Evolutionary conservation across 306 rosid species (phyloP), one percentile per base, ranked within the genome.

Genomic region (Benincasa hispida): DNA sequence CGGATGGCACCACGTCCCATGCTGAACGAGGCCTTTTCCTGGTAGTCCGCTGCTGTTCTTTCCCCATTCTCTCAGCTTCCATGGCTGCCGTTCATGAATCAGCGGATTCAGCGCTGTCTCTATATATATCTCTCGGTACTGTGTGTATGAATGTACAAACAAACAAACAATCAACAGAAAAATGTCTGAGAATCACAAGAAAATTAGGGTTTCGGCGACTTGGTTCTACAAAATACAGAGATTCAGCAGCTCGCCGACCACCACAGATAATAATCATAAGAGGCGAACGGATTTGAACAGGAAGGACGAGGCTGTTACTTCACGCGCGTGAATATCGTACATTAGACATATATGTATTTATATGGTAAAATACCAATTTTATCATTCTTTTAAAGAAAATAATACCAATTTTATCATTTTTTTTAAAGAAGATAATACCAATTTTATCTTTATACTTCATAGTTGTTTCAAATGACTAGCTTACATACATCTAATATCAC

Each of bases 1-100:
- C 79, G 12, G 88, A 84, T 39, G 93, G 95, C 24, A 91, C 87
- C 8, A 79, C 86, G 83, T 93, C 98, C 97, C 98, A 89, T 0
- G 90, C 83, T 27, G 89, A 84, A 60, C 98, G 91, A 79, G 96
- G 92, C 45, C 98, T 87, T 84, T 93, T 93, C 54, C 91, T 79
- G 10, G 84, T 79, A 10, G 81, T 84, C 79, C 92, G 89, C 42
- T 76, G 74, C 34, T 85, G 76, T 32, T 85, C 93, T 79, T 84
- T 84, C 79, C 87, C 90, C 97, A 86, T 87, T 45, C 79, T 73
- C 67, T 77, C 84, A 11, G 81, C 11, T 84, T 80, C 85, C 75
- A 83, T 61, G 32, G 85, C 72, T 45, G 77, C 81, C 90, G 83
- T 82, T 70, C 51, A 82, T 79, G 27, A 55, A 65, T 76, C 5